phyloP scores from a whole-genome alignment of 208 protist species.

The Vickermania ingenoplastis region DNA sequence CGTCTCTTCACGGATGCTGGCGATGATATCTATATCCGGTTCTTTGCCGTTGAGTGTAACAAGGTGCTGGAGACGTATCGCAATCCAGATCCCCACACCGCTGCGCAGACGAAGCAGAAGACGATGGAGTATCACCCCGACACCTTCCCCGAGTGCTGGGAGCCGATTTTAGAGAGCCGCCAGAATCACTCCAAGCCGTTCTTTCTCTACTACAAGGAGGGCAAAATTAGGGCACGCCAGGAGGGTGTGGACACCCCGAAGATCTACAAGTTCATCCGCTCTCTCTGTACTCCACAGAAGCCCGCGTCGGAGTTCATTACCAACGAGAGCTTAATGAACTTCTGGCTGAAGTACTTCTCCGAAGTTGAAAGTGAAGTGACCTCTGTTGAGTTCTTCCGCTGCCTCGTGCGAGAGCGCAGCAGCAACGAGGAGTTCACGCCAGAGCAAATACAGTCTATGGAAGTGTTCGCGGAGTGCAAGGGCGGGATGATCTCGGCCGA shows the following conservation, averaged over 20 bases:
- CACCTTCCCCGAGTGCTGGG: constrained; percentile 57
- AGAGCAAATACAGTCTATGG: constrained; percentile 20
- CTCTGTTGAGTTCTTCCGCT: constrained; percentile 30
- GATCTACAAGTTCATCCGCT: constrained; percentile 63
- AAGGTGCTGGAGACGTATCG: constrained; percentile 61
- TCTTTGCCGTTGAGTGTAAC: constrained; percentile 83
- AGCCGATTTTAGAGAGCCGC: constrained; percentile 38
- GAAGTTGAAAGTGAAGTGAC: constrained; percentile 54
- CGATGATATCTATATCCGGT: constrained; percentile 66
- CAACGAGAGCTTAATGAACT: constrained; percentile 46
- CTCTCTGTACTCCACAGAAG: constrained; percentile 64
- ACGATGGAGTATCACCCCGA: constrained; percentile 44
- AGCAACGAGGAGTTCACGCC: constrained; percentile 7
- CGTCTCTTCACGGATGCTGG: constrained; percentile 72
- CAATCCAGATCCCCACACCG: constrained; percentile 17
- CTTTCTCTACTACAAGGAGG: constrained; percentile 86
- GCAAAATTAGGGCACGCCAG: constrained; percentile 42
- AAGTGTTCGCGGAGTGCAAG: constrained; percentile 18
- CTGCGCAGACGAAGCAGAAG: constrained; percentile 2
- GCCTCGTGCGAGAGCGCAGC: constrained; percentile 17
- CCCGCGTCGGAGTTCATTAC: constrained; percentile 67
- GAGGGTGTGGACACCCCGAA: constrained; percentile 83
- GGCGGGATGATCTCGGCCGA: constrained; percentile 30
- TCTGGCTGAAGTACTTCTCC: constrained; percentile 70
- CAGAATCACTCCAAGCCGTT: constrained; percentile 76